Conservation (phyloP, 2,329 filamentous ascomycete species). For the Fusarium coicis region DNA sequence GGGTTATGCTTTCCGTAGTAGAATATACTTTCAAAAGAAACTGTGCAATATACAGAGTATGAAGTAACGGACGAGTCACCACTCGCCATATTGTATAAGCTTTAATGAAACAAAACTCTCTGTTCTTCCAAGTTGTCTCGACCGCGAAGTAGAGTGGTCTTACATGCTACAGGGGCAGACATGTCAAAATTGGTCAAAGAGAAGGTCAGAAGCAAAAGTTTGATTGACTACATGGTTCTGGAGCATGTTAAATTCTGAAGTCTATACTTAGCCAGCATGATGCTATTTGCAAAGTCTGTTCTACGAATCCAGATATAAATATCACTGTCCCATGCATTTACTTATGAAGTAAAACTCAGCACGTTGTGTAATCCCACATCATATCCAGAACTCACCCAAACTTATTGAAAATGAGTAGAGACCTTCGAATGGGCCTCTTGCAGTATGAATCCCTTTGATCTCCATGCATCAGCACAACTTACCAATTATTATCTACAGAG, state of each 20-base stretch:
- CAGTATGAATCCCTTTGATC: background rate
- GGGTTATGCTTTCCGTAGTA: too few relatives aligned
- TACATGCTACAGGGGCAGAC: fast-evolving
- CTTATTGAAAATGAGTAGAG: background rate
- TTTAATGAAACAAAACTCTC: background rate
- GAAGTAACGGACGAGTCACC: background rate
- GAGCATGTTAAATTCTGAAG: background rate
- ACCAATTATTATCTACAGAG: background rate
- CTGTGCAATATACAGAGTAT: background rate
- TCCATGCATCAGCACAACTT: background rate
- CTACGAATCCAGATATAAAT: background rate
- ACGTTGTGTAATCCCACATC: fast-evolving
- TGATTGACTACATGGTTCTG: background rate
- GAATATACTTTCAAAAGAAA: fast-evolving
- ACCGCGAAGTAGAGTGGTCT: fast-evolving
- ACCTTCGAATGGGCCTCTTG: background rate
- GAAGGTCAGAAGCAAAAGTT: fast-evolving
- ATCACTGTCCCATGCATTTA: background rate
- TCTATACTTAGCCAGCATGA: background rate
- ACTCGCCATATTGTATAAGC: background rate
- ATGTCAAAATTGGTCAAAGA: too few relatives aligned
- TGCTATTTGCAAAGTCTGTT: fast-evolving
- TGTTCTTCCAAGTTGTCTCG: background rate
- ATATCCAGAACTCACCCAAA: background rate
- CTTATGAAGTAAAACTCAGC: background rate